phyloP scores from a whole-genome alignment of 805 yeast species.

The Hanseniaspora occidentalis region DNA sequence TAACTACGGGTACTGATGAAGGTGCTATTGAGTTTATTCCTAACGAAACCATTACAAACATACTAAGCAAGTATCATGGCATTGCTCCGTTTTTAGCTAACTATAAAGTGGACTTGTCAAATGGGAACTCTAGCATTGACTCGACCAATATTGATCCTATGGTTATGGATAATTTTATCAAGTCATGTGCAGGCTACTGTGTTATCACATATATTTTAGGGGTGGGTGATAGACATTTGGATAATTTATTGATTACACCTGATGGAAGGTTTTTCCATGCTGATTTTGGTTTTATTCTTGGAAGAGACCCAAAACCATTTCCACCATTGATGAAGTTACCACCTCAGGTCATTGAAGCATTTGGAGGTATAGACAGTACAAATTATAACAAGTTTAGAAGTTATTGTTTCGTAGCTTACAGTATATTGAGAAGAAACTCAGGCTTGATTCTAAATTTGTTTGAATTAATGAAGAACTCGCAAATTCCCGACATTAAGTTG shows the following conservation, averaged over 20 bases:
- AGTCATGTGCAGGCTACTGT: slow-evolving; percentile 96
- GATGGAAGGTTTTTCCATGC: slow-evolving; percentile 94
- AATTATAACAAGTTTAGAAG: slow-evolving; percentile 80
- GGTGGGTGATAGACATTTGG: slow-evolving; percentile 95
- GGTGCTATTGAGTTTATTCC: slow-evolving; percentile 95
- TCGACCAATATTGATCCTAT: slow-evolving; percentile 30
- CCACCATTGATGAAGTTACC: slow-evolving; percentile 98
- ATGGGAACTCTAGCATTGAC: slow-evolving; percentile 24
- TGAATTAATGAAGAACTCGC: slow-evolving; percentile 87
- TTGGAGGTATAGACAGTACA: slow-evolving; percentile 85
- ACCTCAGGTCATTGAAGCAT: slow-evolving; percentile 91
- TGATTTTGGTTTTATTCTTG: slow-evolving; percentile 92
- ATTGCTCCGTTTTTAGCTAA: slow-evolving; percentile 58
- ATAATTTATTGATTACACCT: slow-evolving; percentile 68
- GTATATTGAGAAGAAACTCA: slow-evolving; percentile 79
- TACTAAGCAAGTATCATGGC: slow-evolving; percentile 61
- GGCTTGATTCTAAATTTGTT: slow-evolving; percentile 81
- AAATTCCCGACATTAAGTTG: slow-evolving; percentile 75
- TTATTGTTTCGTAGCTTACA: slow-evolving; percentile 89
- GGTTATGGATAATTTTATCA: slow-evolving; percentile 87
- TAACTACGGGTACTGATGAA: slow-evolving; percentile 83
- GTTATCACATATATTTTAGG: slow-evolving; percentile 90
- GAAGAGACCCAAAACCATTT: slow-evolving; percentile 96
- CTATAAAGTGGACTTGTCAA: slow-evolving; percentile 44
- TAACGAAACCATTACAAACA: slow-evolving; percentile 75